Evolutionary conservation across 306 rosid species (phyloP).

Genomic region (Malus asiatica): DNA sequence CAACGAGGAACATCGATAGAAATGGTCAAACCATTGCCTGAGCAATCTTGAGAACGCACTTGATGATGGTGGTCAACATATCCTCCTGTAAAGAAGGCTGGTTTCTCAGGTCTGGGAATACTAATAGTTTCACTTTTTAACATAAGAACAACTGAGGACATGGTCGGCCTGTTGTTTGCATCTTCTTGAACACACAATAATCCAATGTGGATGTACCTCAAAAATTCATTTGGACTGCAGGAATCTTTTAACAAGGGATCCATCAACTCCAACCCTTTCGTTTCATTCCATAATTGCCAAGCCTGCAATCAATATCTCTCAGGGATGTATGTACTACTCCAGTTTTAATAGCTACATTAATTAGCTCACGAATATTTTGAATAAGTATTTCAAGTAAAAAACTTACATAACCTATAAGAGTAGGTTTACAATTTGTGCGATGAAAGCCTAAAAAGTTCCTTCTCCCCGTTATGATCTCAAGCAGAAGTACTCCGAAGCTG

Average conservation of each 20-base stretch:
- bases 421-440: neutral
- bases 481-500: constrained; percentile 40
- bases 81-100: neutral
- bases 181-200: constrained; percentile 33
- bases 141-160: constrained; percentile 38
- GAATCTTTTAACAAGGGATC: neutral
- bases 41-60: neutral
- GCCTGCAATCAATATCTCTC: neutral
- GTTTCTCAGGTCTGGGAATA: constrained; percentile 1
- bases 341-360: neutral
- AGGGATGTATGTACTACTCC: neutral
- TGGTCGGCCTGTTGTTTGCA: constrained; percentile 42
- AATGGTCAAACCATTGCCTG: constrained; percentile 18
- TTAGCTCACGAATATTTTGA: no score
- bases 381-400: no score
- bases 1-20: constrained; percentile 1
- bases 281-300: neutral
- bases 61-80: neutral
- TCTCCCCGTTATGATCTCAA: constrained; percentile 41
- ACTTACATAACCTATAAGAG: constrained; percentile 14
- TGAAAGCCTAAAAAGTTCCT: constrained; percentile 9
- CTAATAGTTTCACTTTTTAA: constrained; percentile 23
- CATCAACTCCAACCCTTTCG: neutral
- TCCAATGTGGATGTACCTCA: neutral
- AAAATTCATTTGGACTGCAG: neutral